Evolutionary conservation across 2,329 filamentous ascomycete species (phyloP), one percentile per base, ranked within the genome.

Genomic region (Fusarium sp.): DNA sequence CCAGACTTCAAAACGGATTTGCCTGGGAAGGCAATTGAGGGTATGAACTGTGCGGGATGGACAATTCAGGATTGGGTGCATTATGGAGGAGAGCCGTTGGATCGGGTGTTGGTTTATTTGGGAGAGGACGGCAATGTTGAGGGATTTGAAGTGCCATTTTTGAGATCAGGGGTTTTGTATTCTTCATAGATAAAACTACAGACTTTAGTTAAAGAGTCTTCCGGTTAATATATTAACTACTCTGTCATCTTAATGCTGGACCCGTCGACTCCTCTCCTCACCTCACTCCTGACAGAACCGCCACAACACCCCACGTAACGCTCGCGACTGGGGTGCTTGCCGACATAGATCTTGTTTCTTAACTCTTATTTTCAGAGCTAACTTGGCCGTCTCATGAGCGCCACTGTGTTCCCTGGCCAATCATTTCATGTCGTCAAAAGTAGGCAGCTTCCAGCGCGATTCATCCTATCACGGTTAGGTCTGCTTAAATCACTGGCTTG

Each of bases 61-160:
- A 76, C 73, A 33, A 60, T 77, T 4, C 74, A 73, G 0, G 77
- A 80, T 33, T 81, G 76, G 77, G 64, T 80, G 20, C 74, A 78
- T 27, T 80, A 81, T 59, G 77, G 77, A 0, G 69, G 76, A 9
- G 73, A 79, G 61, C 73, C 78, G 2, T 34, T 81, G 10, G 78
- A 81, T 46, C 65, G 75, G 7, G 63, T 80, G 7, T 42, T 79
- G 2, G 73, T 81, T 0, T 50, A 60, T 9, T 10, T 57, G 6
- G 44, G 51, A 9, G 73, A 78, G 5, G 59, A 66, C 5, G 71
- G 70, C 2, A 44, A 68, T 6, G 74, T 79, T 2, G 20, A 74
- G 31, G 77, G 77, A 0, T 65, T 80, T 16, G 77, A 81, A 59
- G 64, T 78, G 9, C 78, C 78, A 0, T 79, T 78, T 46, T 50